Base-by-base conservation (phyloP, 2,329 filamentous ascomycete genomes). In the Escovopsis sp. region DNA sequence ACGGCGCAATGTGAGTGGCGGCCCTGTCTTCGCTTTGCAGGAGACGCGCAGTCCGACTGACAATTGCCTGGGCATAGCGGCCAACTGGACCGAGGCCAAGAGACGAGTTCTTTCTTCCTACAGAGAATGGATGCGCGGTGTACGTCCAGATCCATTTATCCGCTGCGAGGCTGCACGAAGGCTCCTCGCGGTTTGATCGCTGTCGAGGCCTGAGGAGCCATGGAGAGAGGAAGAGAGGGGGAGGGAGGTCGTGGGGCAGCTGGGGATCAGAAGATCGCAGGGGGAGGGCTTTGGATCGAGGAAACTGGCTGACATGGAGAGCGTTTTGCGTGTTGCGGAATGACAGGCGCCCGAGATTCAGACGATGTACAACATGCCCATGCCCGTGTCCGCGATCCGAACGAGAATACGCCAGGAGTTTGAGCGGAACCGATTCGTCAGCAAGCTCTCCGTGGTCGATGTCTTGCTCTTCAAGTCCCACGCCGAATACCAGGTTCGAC, bases 321-420 rank as follows among this genome's bases (percentile, higher is more conserved):
- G 11, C 28, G 18, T 15, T 15, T 15, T 15, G 15, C 15, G 15
- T 15, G 18, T 37, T 37, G 35, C n/a, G 41, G 46, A 26, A 43
- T 47, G 52, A 42, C 61, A 98, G 91, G 87, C 87, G 35, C 89
- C 91, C 47, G 88, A 96, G 63, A 89, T 98, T 59, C 91, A 96
- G 65, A 83, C 79, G 48, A 94, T 96, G 86, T 98, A 98, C 77
- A 84, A 83, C 48, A 71, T 98, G 58, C 85, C 85, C 60, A 77
- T 94, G 59, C 87, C 89, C 42, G 80, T 95, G 42, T 84, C 89
- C 35, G 73, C 76, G 49, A 80, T 98, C 60, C 84, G 91, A 54
- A 93, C 89, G 46, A 89, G 93, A 68, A 83, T 96, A 62, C 78
- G 91, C 61, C 84, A 96, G 68, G 88, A 98, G 62, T 98, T 95